A percentile compares a stretch with the other conserved stretches of the same genome.
phyloP scores from a whole-genome alignment of 2,329 filamentous ascomycete genomes.

The Rhytidhysteron rufulum region DNA sequence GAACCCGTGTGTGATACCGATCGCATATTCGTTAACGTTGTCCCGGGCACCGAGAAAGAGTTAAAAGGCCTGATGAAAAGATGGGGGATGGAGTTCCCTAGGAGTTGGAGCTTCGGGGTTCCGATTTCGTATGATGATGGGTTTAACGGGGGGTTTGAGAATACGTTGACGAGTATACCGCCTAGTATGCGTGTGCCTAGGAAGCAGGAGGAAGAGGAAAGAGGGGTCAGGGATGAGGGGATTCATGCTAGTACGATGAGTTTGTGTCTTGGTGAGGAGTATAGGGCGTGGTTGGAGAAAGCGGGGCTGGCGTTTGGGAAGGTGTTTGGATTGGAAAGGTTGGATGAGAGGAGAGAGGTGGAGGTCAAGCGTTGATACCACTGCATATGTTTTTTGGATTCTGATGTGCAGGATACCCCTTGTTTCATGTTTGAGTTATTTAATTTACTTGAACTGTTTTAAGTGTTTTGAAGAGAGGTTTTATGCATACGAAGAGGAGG shows the following conservation, averaged over 20 bases:
- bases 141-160: background rate
- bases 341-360: constrained; percentile 1
- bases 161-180: background rate
- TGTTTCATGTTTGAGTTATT: too few species aligned
- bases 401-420: too few species aligned
- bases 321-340: background rate
- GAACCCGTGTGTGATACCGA: constrained; percentile 27
- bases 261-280: background rate
- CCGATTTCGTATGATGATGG: background rate
- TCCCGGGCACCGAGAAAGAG: constrained; percentile 31
- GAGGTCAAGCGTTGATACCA: too few species aligned
- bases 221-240: background rate
- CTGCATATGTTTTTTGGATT: too few species aligned
- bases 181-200: background rate
- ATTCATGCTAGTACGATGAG: background rate
- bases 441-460: background rate
- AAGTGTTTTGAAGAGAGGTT: background rate
- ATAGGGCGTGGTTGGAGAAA: background rate
- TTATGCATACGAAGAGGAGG: background rate
- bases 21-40: constrained; percentile 35
- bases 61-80: constrained; percentile 24
- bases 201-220: background rate
- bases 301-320: background rate
- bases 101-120: constrained; percentile 20
- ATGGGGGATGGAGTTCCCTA: constrained; percentile 28